Conservation (phyloP, 768 basidiomycete species). For the Polyporus arcularius region DNA sequence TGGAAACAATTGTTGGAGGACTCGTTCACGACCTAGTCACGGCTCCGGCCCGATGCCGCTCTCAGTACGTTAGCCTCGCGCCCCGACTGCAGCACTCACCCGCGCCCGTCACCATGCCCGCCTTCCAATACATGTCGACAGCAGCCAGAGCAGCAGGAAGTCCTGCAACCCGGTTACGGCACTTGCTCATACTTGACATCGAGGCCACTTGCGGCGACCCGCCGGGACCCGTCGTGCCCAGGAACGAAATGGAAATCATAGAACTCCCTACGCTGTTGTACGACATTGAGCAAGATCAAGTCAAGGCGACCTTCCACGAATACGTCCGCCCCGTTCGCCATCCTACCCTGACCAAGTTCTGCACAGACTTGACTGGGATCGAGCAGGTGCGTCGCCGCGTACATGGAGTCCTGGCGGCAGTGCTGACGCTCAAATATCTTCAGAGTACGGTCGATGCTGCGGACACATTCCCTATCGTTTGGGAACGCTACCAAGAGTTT, state of each 20-base stretch:
- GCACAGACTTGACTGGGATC: constrained; percentile 31
- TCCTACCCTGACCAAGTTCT: constrained; percentile 28
- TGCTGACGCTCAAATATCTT: background rate
- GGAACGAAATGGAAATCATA: constrained; percentile 27
- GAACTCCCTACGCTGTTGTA: constrained; percentile 33
- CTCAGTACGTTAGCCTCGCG: too few relatives aligned
- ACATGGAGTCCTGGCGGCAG: too few relatives aligned
- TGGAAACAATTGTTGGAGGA: too few relatives aligned
- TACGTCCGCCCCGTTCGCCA: constrained; percentile 28
- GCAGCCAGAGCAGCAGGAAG: background rate
- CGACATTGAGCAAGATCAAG: constrained; percentile 25
- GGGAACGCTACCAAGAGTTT: constrained; percentile 30
- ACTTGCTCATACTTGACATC: constrained; percentile 31
- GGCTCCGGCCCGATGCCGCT: too few relatives aligned
- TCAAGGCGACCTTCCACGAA: constrained; percentile 31
- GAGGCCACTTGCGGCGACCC: constrained; percentile 31
- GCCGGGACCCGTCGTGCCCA: background rate
- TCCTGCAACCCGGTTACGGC: constrained; percentile 7
- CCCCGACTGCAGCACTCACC: too few relatives aligned
- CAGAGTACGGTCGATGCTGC: constrained; percentile 29
- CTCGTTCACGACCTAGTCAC: too few relatives aligned
- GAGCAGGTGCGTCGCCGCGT: constrained; percentile 22
- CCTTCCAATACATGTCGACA: background rate
- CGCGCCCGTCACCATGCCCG: background rate
- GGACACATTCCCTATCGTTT: constrained; percentile 28